Percentiles rank a stretch among this genome's conserved stretches.
phyloP scores from a whole-genome alignment of 2,329 filamentous ascomycete genomes.

The Sarocladiaceae sp. region DNA sequence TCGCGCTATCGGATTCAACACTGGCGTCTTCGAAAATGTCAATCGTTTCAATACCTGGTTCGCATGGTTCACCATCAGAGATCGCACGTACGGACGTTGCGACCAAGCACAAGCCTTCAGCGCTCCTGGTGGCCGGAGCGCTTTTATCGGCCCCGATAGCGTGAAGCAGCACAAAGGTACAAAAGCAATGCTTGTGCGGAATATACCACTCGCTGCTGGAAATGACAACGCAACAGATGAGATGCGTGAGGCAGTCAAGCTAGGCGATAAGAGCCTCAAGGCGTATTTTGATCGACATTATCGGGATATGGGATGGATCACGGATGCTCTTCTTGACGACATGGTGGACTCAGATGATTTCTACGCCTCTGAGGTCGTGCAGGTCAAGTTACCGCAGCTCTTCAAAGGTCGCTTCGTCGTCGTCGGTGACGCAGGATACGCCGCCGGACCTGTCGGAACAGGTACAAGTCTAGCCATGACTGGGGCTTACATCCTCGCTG shows the following conservation, averaged over 20 bases:
- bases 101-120: constrained; percentile 27
- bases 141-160: constrained; percentile 29
- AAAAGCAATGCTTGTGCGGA: not conserved
- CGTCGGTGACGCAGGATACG: constrained; percentile 47
- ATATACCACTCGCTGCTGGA: not conserved
- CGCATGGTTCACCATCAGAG: constrained; percentile 33
- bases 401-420: constrained; percentile 39
- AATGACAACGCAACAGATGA: not conserved
- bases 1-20: constrained; percentile 37
- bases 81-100: not conserved
- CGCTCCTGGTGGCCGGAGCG: constrained; percentile 31
- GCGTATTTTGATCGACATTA: constrained; percentile 33
- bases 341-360: constrained; percentile 36
- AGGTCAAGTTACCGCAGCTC: constrained; percentile 35
- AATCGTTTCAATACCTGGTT: constrained; percentile 31
- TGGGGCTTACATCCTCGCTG: constrained; percentile 47
- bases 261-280: constrained; percentile 24
- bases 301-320: constrained; percentile 41
- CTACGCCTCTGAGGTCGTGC: constrained; percentile 38
- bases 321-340: constrained; percentile 26
- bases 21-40: constrained; percentile 33
- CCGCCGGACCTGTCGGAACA: constrained; percentile 39
- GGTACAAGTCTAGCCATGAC: constrained; percentile 41
- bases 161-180: not conserved
- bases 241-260: constrained; percentile 14